These are phyloP conservation scores for Phylloporus sp. DNA, from an alignment of 768 basidiomycete genomes.

Conservation along the genomic window DNA sequence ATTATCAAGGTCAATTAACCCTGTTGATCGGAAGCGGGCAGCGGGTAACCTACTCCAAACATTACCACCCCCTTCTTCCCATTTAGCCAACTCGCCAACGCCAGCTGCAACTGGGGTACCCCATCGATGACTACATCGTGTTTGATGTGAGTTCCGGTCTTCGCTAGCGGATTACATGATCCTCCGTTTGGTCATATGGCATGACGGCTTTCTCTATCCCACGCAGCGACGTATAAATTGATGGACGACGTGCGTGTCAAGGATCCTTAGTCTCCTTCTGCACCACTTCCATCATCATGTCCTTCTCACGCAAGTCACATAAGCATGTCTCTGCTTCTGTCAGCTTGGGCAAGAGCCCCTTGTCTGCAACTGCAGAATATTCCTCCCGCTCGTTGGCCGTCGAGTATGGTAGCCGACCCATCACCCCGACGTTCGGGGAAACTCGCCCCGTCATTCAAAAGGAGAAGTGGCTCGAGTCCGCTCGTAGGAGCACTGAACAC, in stretches of 20 bases:
- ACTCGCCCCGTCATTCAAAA: slow-evolving; percentile 17
- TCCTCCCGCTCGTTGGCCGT: slow-evolving; percentile 4
- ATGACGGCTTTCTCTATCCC: background rate
- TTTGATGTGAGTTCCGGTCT: background rate
- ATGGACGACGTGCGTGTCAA: background rate
- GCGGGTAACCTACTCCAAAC: background rate
- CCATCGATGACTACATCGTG: slow-evolving; percentile 19
- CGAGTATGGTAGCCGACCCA: slow-evolving; percentile 14
- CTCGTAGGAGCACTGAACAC: slow-evolving; percentile 27
- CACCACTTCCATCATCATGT: slow-evolving; percentile 13
- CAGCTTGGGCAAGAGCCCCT: background rate
- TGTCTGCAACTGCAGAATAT: slow-evolving; percentile 13
- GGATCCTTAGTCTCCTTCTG: background rate
- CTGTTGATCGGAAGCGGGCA: slow-evolving; percentile 1
- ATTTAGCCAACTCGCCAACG: slow-evolving; percentile 6
- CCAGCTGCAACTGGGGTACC: background rate
- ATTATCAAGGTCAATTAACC: background rate
- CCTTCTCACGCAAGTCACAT: slow-evolving; percentile 13
- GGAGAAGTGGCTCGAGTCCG: slow-evolving; percentile 27
- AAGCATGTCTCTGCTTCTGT: slow-evolving; percentile 1
- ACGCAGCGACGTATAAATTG: slow-evolving; percentile 15
- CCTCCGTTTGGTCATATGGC: background rate
- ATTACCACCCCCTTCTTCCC: slow-evolving; percentile 7
- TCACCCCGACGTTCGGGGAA: slow-evolving; percentile 12
- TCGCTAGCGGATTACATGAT: slow-evolving; percentile 3